phyloP scores from a whole-genome alignment of 2,329 filamentous ascomycete species.

The Verticillium nonalfalfae region DNA sequence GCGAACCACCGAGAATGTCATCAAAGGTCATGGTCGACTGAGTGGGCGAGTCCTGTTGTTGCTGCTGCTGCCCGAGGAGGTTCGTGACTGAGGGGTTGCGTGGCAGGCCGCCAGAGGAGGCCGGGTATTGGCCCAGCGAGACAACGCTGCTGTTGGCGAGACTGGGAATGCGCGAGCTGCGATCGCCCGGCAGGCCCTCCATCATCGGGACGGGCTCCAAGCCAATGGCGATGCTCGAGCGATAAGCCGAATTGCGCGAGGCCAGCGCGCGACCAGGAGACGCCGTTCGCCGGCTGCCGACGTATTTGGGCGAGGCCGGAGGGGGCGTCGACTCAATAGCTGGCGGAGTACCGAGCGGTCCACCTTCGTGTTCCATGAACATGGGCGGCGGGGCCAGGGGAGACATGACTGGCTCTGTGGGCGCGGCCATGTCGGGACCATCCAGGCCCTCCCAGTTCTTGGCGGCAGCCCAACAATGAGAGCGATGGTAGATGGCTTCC shows the following conservation, averaged over 20 bases:
- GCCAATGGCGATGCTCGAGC: conserved; percentile 36
- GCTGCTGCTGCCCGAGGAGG: conserved; percentile 14
- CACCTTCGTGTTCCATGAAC: conserved; percentile 4
- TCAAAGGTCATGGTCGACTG: conserved; percentile 37
- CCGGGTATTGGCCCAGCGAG: background rate
- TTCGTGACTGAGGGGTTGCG: conserved; percentile 29
- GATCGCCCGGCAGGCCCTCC: conserved; percentile 10
- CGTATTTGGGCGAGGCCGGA: conserved; percentile 19
- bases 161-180: conserved; percentile 14
- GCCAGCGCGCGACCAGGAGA: conserved; percentile 29
- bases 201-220: conserved; percentile 34
- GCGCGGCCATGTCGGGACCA: conserved; percentile 17
- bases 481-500: conserved; percentile 53
- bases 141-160: conserved; percentile 17
- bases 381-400: conserved; percentile 28
- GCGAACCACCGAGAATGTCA: conserved; percentile 33
- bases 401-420: conserved; percentile 26
- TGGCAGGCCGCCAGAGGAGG: conserved; percentile 5
- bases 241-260: conserved; percentile 16
- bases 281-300: conserved; percentile 30
- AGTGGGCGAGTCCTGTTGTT: conserved; percentile 11
- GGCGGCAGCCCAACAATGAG: conserved; percentile 49
- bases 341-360: conserved; percentile 9
- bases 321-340: conserved; percentile 20
- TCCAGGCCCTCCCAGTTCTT: conserved; percentile 39